Conservation (phyloP, 257 asterid species). For the Solanum commersonii region DNA sequence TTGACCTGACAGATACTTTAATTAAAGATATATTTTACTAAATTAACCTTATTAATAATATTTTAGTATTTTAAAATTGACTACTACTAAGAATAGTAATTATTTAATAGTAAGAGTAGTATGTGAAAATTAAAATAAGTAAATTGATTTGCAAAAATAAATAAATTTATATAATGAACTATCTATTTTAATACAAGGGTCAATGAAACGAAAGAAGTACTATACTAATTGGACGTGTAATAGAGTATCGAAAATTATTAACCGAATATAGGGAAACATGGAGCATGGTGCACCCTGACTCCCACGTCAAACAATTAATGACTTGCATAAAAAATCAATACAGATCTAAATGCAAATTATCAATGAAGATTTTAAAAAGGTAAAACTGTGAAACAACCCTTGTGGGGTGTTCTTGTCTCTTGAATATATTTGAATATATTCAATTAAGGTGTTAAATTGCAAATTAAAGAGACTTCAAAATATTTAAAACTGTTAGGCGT, state of each 20-base stretch:
- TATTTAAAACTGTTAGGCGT: background rate
- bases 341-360: background rate
- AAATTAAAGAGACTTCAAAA: background rate
- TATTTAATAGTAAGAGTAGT: too few species aligned
- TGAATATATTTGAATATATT: background rate
- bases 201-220: too few species aligned
- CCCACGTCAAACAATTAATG: slow-evolving; percentile 10
- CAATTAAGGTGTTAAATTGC: background rate
- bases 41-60: too few species aligned
- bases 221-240: background rate
- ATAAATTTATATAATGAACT: too few species aligned
- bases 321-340: slow-evolving; percentile 1
- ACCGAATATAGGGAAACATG: background rate
- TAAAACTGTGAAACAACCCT: background rate
- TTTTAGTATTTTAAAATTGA: too few species aligned
- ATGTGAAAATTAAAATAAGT: background rate
- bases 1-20: too few species aligned
- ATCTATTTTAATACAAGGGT: too few species aligned
- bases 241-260: background rate
- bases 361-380: background rate
- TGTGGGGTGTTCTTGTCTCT: background rate
- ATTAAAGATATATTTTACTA: too few species aligned
- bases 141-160: too few species aligned
- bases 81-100: too few species aligned
- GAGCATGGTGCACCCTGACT: slow-evolving; percentile 6